These are phyloP conservation scores for Leccinum pachyderme DNA, from an alignment of 1,284 basidiomycete species.

Conservation along the genomic window DNA sequence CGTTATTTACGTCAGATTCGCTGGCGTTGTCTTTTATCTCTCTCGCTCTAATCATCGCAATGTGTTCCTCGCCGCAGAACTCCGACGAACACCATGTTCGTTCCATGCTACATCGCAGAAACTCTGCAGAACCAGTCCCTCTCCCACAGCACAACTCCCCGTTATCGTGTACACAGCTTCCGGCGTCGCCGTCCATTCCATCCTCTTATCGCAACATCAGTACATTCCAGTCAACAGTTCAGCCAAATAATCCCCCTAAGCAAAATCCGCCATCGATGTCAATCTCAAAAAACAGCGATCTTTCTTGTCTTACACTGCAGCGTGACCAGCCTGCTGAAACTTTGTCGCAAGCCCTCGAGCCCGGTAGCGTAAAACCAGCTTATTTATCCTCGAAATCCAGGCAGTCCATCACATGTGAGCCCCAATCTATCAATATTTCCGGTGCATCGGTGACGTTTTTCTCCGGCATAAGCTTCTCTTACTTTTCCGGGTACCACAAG, in stretches of 20 bases:
- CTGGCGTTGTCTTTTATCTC: constrained; percentile 10
- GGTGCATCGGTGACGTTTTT: constrained; percentile 7
- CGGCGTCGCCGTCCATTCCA: constrained; percentile 21
- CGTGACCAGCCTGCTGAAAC: constrained; percentile 8
- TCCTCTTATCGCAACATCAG: constrained; percentile 12
- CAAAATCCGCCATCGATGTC: constrained; percentile 11
- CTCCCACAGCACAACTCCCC: constrained; percentile 8
- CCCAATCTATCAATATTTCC: not conserved
- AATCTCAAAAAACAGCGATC: constrained; percentile 16
- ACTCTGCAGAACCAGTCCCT: constrained; percentile 7
- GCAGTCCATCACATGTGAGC: constrained; percentile 28
- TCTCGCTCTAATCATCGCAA: constrained; percentile 25
- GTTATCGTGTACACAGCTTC: constrained; percentile 13
- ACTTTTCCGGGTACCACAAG: constrained; percentile 18
- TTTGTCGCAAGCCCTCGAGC: constrained; percentile 9
- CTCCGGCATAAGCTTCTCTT: constrained; percentile 23
- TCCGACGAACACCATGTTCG: constrained; percentile 14
- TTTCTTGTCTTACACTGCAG: constrained; percentile 23
- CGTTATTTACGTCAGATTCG: constrained; percentile 27
- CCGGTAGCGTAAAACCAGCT: constrained; percentile 11
- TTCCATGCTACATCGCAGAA: constrained; percentile 1
- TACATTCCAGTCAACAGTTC: constrained; percentile 16
- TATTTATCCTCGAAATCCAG: constrained; percentile 7
- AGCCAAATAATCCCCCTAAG: constrained; percentile 19
- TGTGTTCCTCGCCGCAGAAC: constrained; percentile 27